Conservation (phyloP, 768 basidiomycete species). For the Tulasnella sp. region DNA sequence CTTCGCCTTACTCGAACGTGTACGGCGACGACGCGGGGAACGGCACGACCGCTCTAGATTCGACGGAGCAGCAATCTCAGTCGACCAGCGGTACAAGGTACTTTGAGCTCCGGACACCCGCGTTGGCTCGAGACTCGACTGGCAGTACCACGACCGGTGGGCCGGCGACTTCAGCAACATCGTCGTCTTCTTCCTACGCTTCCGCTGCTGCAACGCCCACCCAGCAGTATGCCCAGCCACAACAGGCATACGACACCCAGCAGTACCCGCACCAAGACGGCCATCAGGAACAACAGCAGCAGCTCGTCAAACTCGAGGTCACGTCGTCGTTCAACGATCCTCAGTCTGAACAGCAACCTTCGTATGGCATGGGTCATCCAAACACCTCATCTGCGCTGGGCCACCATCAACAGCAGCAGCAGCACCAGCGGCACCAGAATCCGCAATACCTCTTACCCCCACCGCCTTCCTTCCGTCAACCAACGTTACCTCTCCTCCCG, state of each 20-base stretch:
- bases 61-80: neutral
- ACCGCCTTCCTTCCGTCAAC: neutral
- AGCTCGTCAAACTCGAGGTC: neutral
- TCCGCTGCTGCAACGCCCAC: neutral
- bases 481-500: slow-evolving; percentile 14
- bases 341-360: slow-evolving; percentile 2
- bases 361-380: neutral
- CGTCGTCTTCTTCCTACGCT: neutral
- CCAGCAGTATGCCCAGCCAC: slow-evolving; percentile 8
- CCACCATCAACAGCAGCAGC: slow-evolving; percentile 12
- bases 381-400: neutral
- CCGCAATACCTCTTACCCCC: slow-evolving; percentile 26
- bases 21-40: slow-evolving; percentile 2
- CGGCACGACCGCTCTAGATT: neutral
- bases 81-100: neutral
- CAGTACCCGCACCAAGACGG: neutral
- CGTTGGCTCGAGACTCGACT: neutral
- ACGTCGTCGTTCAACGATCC: neutral
- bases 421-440: neutral
- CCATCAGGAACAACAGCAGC: neutral
- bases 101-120: neutral
- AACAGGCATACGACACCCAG: neutral
- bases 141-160: neutral
- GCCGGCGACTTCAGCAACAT: neutral
- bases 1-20: slow-evolving; percentile 9